Percentiles rank a stretch among this genome's conserved stretches.
These are phyloP conservation scores for Digitaria exilis DNA, from an alignment of 202 grass and related monocot species.

Conservation along the genomic window DNA sequence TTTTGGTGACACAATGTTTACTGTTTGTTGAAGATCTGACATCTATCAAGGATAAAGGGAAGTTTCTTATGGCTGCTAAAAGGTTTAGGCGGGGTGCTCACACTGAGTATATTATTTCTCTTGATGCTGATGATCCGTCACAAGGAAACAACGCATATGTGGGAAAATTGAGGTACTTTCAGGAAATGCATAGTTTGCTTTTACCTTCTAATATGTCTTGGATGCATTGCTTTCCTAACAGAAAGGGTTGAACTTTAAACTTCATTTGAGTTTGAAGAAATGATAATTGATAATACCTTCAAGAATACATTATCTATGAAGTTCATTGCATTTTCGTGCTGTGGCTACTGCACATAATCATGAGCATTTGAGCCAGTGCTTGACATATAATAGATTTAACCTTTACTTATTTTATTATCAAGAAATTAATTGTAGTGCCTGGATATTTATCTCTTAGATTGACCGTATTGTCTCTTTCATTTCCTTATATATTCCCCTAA, in stretches of 20 bases:
- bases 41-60: conserved; percentile 30
- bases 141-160: conserved; percentile 67
- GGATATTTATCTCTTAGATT: background rate
- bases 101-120: conserved; percentile 46
- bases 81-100: conserved; percentile 36
- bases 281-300: conserved; percentile 14
- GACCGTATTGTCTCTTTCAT: background rate
- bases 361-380: background rate
- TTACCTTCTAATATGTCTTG: conserved; percentile 1
- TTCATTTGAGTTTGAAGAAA: background rate
- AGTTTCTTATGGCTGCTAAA: conserved; percentile 52
- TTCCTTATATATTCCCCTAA: background rate
- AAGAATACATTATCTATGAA: background rate
- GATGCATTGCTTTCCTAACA: conserved; percentile 6
- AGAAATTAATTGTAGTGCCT: background rate
- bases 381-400: background rate
- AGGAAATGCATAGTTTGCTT: background rate
- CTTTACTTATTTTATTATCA: background rate
- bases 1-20: background rate
- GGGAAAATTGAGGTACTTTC: conserved; percentile 59
- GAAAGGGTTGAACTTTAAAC: background rate
- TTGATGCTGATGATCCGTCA: conserved; percentile 45
- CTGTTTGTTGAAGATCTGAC: background rate
- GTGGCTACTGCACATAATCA: background rate
- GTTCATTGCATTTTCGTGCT: background rate